A percentile compares a stretch with the other conserved stretches of the same genome.
Conservation (phyloP, 2,329 filamentous ascomycete species). For the Gliomastix tumulicola region DNA sequence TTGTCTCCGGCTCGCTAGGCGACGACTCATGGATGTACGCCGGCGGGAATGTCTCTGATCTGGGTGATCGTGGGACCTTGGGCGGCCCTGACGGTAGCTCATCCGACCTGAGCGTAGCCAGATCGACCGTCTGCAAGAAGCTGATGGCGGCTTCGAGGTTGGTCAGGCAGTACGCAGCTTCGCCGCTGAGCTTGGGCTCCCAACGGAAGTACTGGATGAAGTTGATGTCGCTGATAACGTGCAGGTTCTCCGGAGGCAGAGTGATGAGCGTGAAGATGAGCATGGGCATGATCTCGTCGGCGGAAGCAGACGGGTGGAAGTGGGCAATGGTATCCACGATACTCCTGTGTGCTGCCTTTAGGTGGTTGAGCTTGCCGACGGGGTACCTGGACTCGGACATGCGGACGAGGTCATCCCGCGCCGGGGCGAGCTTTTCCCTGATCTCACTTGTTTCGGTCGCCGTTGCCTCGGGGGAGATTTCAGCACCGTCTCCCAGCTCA, state of each 20-base stretch:
- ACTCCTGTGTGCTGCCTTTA: conserved; percentile 84
- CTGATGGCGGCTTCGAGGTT: conserved; percentile 93
- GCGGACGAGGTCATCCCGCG: conserved; percentile 59
- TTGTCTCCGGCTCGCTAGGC: conserved; percentile 18
- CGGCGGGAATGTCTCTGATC: conserved; percentile 49
- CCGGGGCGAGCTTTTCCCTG: conserved; percentile 62
- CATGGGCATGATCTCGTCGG: conserved; percentile 94
- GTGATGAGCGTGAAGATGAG: conserved; percentile 95
- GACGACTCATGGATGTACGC: conserved; percentile 42
- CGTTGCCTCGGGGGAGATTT: conserved; percentile 48
- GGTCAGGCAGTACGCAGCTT: conserved; percentile 92
- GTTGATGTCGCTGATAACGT: conserved; percentile 87
- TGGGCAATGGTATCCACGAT: conserved; percentile 80
- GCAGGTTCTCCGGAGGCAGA: conserved; percentile 75
- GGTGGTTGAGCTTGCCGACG: conserved; percentile 80
- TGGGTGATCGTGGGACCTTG: conserved; percentile 47
- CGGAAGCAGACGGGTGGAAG: conserved; percentile 74
- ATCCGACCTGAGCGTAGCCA: conserved; percentile 79
- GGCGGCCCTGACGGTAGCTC: conserved; percentile 63
- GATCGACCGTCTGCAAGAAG: conserved; percentile 90
- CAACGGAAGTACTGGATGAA: conserved; percentile 92
- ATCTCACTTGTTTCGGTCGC: conserved; percentile 61
- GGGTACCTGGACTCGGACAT: conserved; percentile 89
- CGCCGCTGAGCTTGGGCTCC: conserved; percentile 79
- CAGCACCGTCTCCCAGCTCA: conserved; percentile 55